Percentiles rank a stretch among this genome's conserved stretches.
Evolutionary conservation across 345 rosid species (phyloP).

Genomic region (Hirschfeldia incana): DNA sequence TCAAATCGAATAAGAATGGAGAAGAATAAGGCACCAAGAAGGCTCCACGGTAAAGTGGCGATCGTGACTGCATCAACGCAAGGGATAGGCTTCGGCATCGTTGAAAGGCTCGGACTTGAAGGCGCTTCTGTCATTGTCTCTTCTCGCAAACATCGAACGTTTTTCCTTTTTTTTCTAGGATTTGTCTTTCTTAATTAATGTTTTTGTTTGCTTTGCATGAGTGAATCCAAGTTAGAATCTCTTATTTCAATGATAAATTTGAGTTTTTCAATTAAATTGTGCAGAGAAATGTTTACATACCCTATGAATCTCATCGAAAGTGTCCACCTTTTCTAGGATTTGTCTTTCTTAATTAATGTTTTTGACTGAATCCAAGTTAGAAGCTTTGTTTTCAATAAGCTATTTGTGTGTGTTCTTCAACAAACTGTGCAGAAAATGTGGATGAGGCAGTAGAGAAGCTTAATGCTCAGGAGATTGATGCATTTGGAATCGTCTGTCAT

Average conservation of each 20-base stretch:
- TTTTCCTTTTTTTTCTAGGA: not conserved
- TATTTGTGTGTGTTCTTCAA: not conserved
- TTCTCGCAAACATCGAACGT: slow-evolving; percentile 32
- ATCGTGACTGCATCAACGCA: slow-evolving; percentile 93
- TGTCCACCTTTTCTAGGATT: not conserved
- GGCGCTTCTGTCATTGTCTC: slow-evolving; percentile 46
- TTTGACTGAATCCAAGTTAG: too few relatives aligned
- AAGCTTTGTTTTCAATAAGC: too few relatives aligned
- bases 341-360: not conserved
- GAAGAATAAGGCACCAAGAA: slow-evolving; percentile 43
- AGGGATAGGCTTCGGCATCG: slow-evolving; percentile 80
- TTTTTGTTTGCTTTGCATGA: not conserved
- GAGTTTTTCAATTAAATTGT: too few relatives aligned
- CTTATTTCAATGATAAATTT: not conserved
- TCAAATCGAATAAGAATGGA: slow-evolving; percentile 34
- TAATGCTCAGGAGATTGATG: slow-evolving; percentile 63
- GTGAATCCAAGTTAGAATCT: not conserved
- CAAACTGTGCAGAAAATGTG: slow-evolving; percentile 57
- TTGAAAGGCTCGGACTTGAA: slow-evolving; percentile 75
- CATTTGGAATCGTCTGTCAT: slow-evolving; percentile 78
- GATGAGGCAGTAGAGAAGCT: slow-evolving; percentile 78
- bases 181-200: not conserved
- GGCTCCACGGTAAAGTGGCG: slow-evolving; percentile 79
- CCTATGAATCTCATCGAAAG: not conserved
- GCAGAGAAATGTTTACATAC: too few relatives aligned